A percentile compares a stretch with the other conserved stretches of the same genome.
phyloP scores from a whole-genome alignment of 129 eudicot species.

The sunflower (Helianthus annuus) region DNA sequence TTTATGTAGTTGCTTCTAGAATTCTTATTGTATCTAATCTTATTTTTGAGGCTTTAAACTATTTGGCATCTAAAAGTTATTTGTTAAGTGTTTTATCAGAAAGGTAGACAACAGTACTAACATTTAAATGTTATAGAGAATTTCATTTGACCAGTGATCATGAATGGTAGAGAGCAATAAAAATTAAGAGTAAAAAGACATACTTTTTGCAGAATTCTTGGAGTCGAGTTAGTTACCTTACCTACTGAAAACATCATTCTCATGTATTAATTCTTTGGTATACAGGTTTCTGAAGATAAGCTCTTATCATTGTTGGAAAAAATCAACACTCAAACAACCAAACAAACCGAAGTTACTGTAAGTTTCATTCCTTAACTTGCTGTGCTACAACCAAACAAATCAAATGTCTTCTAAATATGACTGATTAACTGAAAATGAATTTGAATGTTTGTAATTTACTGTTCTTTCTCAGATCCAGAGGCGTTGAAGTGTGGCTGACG shows the following conservation, averaged over 20 bases:
- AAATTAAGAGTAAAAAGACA: background rate
- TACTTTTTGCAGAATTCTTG: constrained; percentile 91
- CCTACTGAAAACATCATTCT: no score
- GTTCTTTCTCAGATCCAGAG: constrained; percentile 60
- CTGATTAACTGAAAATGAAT: background rate
- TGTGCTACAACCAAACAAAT: no score
- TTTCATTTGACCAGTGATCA: background rate
- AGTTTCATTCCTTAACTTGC: constrained; percentile 25
- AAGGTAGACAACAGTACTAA: background rate
- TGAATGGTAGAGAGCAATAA: background rate
- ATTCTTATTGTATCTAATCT: background rate
- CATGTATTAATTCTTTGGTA: no score
- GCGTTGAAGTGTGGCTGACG: constrained; percentile 90
- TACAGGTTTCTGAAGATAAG: constrained; percentile 85
- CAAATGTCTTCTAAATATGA: background rate
- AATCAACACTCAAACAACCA: constrained; percentile 88
- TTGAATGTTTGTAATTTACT: constrained; percentile 4
- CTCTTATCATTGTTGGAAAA: constrained; percentile 92
- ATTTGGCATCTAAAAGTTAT: background rate
- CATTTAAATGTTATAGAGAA: background rate
- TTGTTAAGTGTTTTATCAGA: no score
- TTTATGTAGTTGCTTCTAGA: background rate
- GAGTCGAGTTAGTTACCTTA: no score
- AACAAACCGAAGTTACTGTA: constrained; percentile 95
- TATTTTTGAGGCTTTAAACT: background rate